Base-by-base conservation (phyloP, 2,329 filamentous ascomycete species). In the Paracoccidioides brasiliensis region DNA sequence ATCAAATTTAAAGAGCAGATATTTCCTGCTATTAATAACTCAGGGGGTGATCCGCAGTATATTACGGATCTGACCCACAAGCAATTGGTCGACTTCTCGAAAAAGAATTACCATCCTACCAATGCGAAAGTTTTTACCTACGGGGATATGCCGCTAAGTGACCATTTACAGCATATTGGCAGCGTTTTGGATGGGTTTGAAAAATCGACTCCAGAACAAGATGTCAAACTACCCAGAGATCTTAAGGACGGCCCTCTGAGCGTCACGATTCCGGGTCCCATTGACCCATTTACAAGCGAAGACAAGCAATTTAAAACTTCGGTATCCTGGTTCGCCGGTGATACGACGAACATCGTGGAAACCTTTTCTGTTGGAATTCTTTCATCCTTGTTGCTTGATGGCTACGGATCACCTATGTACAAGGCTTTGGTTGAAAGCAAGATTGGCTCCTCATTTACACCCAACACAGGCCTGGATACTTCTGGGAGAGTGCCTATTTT, bases 111-210 rank as follows among this genome's bases (percentile, higher is more conserved):
- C 69, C 91, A 98, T 70, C 93, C 93, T 0, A 97, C 90, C 73
- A 98, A 98, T 70, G 86, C 91, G 48, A 97, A 96, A 72, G 78
- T 98, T 45, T 83, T 97, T 65, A 96, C 93, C 0, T 98, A 98
- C 63, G 93, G 93, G 53, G 85, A 96, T 66, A 90, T 97, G 81
- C 86, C 90, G 1, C 74, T 98, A 58, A 77, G 77, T 2, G 85
- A 88, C 54, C 93, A 98, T 67, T 70, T 97, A 53, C 77, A 81
- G 66, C 86, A 93, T 64, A 79, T 97, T 33, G 81, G 91, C 64
- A 78, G 82, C 8, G 84, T 87, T 52, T 76, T 98, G 57, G 79
- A 80, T 60, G 75, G 77, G 0, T 97, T 97, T 65, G 79, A 85
- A 40, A 83, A 78, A 64, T 86, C 86, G 32, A 65, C 78, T 30